These are phyloP conservation scores for Heliosperma pusillum DNA, from an alignment of 148 eudicot genomes.

Conservation along the genomic window DNA sequence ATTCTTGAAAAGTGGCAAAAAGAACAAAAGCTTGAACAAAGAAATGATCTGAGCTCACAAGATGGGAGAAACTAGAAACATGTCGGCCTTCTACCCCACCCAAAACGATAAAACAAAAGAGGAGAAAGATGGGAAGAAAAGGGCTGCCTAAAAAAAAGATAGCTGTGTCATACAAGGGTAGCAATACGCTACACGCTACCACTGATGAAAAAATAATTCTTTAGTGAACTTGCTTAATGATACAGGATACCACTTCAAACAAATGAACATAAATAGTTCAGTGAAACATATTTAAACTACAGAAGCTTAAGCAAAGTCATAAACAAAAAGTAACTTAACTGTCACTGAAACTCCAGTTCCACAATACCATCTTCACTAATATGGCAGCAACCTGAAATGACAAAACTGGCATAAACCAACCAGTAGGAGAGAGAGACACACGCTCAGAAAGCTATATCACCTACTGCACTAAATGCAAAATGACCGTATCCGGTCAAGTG, in stretches of 20 bases:
- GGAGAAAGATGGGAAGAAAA: neutral
- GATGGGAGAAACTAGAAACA: neutral
- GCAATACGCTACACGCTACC: neutral
- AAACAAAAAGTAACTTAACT: constrained; percentile 50
- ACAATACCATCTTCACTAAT: constrained; percentile 46
- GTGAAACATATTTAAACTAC: constrained; percentile 27
- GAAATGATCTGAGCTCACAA: neutral
- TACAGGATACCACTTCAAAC: neutral
- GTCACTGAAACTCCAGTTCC: constrained; percentile 49
- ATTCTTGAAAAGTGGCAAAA: neutral
- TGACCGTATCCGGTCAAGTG: constrained; percentile 23
- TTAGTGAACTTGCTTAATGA: neutral
- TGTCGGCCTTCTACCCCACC: neutral
- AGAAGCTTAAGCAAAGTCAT: constrained; percentile 26
- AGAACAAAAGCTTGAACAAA: constrained; percentile 1
- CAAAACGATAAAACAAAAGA: neutral
- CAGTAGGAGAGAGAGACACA: constrained; percentile 40
- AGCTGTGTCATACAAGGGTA: neutral
- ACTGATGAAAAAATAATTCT: neutral
- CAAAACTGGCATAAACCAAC: constrained; percentile 61
- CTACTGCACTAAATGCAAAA: constrained; percentile 41
- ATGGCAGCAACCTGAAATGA: constrained; percentile 53
- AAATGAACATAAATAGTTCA: constrained; percentile 9
- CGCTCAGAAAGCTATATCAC: constrained; percentile 49
- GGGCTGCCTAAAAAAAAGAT: neutral